Conservation (phyloP, 345 rosid genomes). For the Dipteronia sinensis region DNA sequence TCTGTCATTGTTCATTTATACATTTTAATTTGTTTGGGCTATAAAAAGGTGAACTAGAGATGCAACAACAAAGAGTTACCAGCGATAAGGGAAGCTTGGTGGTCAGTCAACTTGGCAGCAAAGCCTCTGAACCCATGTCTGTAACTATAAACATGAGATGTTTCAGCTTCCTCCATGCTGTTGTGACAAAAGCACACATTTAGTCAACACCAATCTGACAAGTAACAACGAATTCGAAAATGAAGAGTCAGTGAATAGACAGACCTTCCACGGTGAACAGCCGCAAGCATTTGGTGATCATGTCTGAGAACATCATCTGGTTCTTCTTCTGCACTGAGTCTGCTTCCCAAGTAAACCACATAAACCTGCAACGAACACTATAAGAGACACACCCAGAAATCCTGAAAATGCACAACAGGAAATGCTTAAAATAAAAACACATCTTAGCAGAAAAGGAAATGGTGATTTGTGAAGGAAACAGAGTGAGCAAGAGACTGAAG, state of each 20-base stretch:
- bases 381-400: not conserved
- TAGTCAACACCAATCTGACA: not conserved
- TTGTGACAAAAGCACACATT: too few relatives aligned
- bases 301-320: conserved; percentile 29
- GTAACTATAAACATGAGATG: conserved; percentile 50
- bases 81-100: conserved; percentile 47
- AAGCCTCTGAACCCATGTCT: conserved; percentile 51
- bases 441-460: conserved; percentile 36
- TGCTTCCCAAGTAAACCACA: conserved; percentile 52
- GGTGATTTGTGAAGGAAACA: conserved; percentile 19
- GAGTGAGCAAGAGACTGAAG: conserved; percentile 20
- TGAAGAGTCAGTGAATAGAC: not conserved
- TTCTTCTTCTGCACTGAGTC: conserved; percentile 22
- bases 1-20: conserved; percentile 27
- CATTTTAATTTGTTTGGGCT: too few relatives aligned
- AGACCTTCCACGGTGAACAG: conserved; percentile 52
- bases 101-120: conserved; percentile 47
- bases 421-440: too few relatives aligned
- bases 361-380: conserved; percentile 32
- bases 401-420: conserved; percentile 8
- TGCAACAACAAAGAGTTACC: conserved; percentile 25
- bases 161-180: conserved; percentile 44
- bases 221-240: not conserved
- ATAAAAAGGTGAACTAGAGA: not conserved
- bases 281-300: conserved; percentile 43